phyloP scores from a whole-genome alignment of 2,329 filamentous ascomycete species.

The Daldinia sp. region DNA sequence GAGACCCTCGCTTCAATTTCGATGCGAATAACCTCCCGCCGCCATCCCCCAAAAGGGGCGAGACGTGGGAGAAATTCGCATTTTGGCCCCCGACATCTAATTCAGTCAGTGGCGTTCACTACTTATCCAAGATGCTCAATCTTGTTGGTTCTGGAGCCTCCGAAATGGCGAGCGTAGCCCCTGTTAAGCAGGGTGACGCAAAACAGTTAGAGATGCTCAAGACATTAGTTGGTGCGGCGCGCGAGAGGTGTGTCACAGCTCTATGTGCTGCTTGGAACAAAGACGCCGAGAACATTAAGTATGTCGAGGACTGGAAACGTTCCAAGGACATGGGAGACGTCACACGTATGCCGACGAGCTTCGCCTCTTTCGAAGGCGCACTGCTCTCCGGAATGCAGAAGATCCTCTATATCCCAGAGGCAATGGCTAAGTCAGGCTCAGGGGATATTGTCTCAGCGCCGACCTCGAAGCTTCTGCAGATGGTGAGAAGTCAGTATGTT shows the following conservation, averaged over 20 bases:
- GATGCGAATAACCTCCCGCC: conserved; percentile 80
- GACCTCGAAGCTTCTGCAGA: conserved; percentile 84
- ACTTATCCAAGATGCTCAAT: conserved; percentile 81
- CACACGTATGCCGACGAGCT: conserved; percentile 88
- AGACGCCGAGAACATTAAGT: conserved; percentile 91
- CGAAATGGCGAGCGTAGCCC: conserved; percentile 80
- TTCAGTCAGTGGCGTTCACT: conserved; percentile 89
- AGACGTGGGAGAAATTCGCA: conserved; percentile 90
- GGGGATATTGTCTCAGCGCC: conserved; percentile 85
- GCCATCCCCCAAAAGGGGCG: conserved; percentile 79
- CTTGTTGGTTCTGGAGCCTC: conserved; percentile 87
- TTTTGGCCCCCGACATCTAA: conserved; percentile 97
- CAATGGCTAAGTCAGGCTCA: conserved; percentile 75
- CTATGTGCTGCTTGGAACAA: conserved; percentile 91
- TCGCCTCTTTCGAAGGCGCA: conserved; percentile 84
- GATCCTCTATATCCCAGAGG: conserved; percentile 91
- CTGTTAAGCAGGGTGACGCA: conserved; percentile 65
- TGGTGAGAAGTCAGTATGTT: conserved; percentile 91
- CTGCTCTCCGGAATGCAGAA: conserved; percentile 90
- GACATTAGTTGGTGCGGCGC: conserved; percentile 75
- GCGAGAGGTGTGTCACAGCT: conserved; percentile 86
- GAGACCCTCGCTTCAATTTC: conserved; percentile 80
- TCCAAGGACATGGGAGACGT: conserved; percentile 83
- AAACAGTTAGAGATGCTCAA: conserved; percentile 76
- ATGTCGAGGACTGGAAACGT: conserved; percentile 92